Evolutionary conservation across 148 eudicot species (phyloP).

Genomic region (Vaccinium corymbosum): DNA sequence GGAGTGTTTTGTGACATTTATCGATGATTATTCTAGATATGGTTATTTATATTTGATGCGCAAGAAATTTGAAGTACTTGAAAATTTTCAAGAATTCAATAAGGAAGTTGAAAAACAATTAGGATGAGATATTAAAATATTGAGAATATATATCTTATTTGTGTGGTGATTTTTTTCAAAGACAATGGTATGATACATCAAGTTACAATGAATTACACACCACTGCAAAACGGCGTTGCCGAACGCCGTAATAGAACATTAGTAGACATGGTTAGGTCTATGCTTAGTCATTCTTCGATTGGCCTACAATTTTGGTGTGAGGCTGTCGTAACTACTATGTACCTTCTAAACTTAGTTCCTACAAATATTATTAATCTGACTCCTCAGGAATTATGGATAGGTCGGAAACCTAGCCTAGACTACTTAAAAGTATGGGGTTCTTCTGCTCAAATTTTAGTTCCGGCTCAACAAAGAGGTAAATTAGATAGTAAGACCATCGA

Average conservation of each 20-base stretch:
- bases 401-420: no score
- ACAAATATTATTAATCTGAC: not conserved
- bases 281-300: not conserved
- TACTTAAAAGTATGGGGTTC: no score
- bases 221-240: not conserved
- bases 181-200: not conserved
- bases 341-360: not conserved
- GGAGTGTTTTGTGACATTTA: not conserved
- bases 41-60: not conserved
- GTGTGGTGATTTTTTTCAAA: not conserved
- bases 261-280: not conserved
- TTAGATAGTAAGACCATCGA: no score
- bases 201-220: not conserved
- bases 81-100: not conserved
- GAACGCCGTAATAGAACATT: not conserved
- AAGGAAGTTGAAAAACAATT: not conserved
- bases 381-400: no score
- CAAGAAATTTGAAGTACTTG: not conserved
- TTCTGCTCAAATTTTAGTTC: no score
- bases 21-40: slow-evolving; percentile 1
- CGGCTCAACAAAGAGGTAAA: no score
- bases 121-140: not conserved
- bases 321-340: not conserved
- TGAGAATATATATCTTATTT: not conserved
- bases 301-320: not conserved